Conservation (phyloP, 2,329 filamentous ascomycete genomes). For the Pseudogymnoascus sp. region DNA sequence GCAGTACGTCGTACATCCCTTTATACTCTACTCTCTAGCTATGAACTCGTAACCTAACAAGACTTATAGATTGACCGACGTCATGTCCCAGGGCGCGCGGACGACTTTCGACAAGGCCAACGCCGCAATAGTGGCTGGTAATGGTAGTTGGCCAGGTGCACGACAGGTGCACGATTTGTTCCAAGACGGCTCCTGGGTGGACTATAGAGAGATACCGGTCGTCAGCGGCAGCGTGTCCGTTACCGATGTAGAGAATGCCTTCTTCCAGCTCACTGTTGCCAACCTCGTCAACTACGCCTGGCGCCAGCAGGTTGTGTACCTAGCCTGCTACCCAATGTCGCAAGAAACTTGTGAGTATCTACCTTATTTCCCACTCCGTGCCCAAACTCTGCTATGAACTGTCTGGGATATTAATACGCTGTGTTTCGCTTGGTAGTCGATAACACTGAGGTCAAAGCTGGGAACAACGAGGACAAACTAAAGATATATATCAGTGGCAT, state of each 20-base stretch:
- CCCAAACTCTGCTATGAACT: background rate
- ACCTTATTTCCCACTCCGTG: background rate
- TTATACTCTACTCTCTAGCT: background rate
- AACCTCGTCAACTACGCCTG: background rate
- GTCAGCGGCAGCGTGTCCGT: background rate
- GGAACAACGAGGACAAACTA: background rate
- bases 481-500: background rate
- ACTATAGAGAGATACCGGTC: background rate
- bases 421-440: background rate
- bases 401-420: background rate
- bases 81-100: background rate
- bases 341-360: background rate
- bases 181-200: background rate
- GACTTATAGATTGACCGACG: background rate
- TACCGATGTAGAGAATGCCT: background rate
- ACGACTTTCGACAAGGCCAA: background rate
- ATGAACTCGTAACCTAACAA: background rate
- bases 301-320: background rate
- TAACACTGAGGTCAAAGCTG: background rate
- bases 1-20: background rate
- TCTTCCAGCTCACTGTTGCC: background rate
- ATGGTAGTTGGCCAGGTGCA: background rate
- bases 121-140: background rate
- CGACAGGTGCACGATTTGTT: background rate
- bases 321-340: background rate